Base-by-base conservation (phyloP, 2,329 filamentous ascomycete genomes). In the Neodidymelliopsis sp. region DNA sequence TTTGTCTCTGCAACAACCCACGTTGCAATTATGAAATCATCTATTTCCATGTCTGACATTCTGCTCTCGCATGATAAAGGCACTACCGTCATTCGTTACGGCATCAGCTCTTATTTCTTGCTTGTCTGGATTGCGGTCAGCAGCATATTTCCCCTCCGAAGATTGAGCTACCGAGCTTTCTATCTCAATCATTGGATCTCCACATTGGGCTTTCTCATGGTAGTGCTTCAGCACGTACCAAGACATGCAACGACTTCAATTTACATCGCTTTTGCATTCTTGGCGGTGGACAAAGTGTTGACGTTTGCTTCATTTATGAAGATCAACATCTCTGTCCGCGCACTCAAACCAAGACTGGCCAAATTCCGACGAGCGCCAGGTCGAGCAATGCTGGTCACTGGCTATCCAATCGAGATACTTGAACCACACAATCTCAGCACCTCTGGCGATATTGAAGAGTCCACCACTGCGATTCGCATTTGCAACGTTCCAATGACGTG, bases 1-100 rank as follows among this genome's bases (percentile, higher is more conserved):
- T 60, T 68, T 11, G n/a, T 68, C 9, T 64, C 57, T 15, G 64
- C 65, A 1, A 68, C 65, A 5, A 51, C 47, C 1, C 66, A 69
- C 23, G 51, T 61, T 30, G 54, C 36, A 2, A 62, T 66, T 13
- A 66, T 67, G 65, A 62, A 62, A 24, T 54, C 44, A 2, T 67
- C 66, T 0, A 63, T 65, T 3, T 59, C 59, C 0, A 34, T 57
- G 6, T 34, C 23, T 2, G 61, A 67, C 10, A 57, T 67, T 18
- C n/a, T 63, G 7, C 15, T 48, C 0, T 66, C 62, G 7, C 31
- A 48, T 2, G 56, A 65, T 9, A 41, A 60, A 11, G 48, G 53
- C 1, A 59, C 62, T 44, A 42, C 51, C 4, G 46, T 65, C 6
- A 59, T 69, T 2, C 53, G 63, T 18, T 62, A 65, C 23, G 66